Evolutionary conservation across 1,284 basidiomycete species (phyloP), one percentile per base, ranked within the genome.

Genomic region (Dichomitus squalens): DNA sequence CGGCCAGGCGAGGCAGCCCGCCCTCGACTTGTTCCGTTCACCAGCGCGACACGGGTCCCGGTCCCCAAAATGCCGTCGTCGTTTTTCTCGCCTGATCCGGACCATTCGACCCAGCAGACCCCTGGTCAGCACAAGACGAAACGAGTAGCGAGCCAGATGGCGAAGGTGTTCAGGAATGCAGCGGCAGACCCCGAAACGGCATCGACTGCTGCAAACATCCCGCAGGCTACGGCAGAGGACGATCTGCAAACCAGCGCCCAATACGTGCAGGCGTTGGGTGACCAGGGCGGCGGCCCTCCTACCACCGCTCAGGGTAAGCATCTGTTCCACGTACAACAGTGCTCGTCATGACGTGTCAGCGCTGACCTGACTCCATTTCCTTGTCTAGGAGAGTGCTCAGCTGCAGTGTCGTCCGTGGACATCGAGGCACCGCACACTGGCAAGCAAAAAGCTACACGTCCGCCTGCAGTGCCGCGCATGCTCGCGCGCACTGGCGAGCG

Each of bases 1-100:
- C 6, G n/a, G 23, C 12, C 27, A 6, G 11, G n/a, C 1, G 73
- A 72, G 29, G 59, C 52, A 25, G 61, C 64, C 33, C 79, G 81
- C 16, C 85, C 88, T 38, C 80, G 87, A 27, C 71, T 92, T n/a
- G 88, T 91, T 29, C 86, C 85, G 38, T 90, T 92, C 68, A 89
- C 84, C 5, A 83, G 82, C 63, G 83, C 86, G 23, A 79, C 80
- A 29, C 82, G 85, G n/a, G 87, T 89, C 21, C 87, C 87, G 33
- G 76, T 82, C 3, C 84, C 87, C 36, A 78, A 73, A 52, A 58
- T 73, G 60, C 58, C 76, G 49, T 53, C 63, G 29, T 60, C 63
- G 53, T 70, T 72, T 46, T 70, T 70, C 64, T 70, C 64, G 58
- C 68, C 63, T 18, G 68, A 66, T 31, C 69, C 58, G 18, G 70